Evolutionary conservation across 129 eudicot species (phyloP), one percentile per base, ranked within the genome.

Genomic region (Centella asiatica): DNA sequence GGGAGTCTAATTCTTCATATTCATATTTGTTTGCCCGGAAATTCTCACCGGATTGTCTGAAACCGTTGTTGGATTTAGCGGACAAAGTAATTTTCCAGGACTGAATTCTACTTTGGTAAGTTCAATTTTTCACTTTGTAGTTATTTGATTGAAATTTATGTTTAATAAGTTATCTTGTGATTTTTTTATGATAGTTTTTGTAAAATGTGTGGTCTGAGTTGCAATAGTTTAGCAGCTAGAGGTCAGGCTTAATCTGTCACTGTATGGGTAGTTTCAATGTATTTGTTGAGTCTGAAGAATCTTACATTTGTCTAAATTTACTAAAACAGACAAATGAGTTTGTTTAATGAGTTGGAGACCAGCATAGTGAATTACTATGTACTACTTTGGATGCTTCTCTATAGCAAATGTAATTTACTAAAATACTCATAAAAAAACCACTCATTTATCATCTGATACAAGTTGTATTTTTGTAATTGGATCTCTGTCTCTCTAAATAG

Each of bases 1-100:
- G 96, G 54, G 55, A n/a, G 37, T 81, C 89, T 1, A 84, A 81
- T 72, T 73, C 94, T 28, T 74, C 72, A 2, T 47, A 65, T 65
- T 66, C 85, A 13, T 84, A 61, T 37, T 49, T 88, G n/a, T 88
- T 88, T 74, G 96, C 84, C 0, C 62, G 96, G 27, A 84, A 88
- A 44, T 84, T 88, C 55, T 72, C 94, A 7, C 94, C 92, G 11
- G 88, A 87, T 72, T 83, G 92, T 33, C 61, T 87, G 80, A 45
- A 17, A 62, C 72, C 83, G 4, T 74, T 88, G 84, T 33, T 88
- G 84, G 68, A 70, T 24, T 68, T 84, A 6, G 80, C 82, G 0
- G 62, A 72, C 5, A 60, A 71, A 10, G 82, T 81, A 60, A 79
- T 88, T 50, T 84, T 84, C 74, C 64, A 74, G 60, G 94, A 76